phyloP scores from a whole-genome alignment of 1,139 yeast genomes.

The Pichia sp. region DNA sequence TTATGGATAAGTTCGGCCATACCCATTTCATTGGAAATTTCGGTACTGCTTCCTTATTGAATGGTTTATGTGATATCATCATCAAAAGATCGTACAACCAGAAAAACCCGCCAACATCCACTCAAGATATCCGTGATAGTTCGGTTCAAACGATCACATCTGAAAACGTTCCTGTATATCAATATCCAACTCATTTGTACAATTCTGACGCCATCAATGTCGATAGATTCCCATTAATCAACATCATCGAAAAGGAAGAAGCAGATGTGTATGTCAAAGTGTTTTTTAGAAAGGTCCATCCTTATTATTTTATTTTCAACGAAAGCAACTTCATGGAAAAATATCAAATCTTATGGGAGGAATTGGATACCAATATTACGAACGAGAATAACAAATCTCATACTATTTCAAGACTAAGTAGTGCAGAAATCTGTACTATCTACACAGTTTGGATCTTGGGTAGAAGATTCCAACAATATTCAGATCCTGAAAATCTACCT shows the following conservation, averaged over 20 bases:
- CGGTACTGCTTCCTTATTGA: slow-evolving; percentile 41
- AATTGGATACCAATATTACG: slow-evolving; percentile 18
- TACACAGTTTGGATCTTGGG: slow-evolving; percentile 45
- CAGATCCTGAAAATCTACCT: slow-evolving; percentile 26
- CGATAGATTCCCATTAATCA: slow-evolving; percentile 36
- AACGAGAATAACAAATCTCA: slow-evolving; percentile 14
- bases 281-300: slow-evolving; percentile 42
- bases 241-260: slow-evolving; percentile 32
- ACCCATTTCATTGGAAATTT: slow-evolving; percentile 42
- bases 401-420: slow-evolving; percentile 25
- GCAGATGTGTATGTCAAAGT: slow-evolving; percentile 36
- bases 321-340: slow-evolving; percentile 32
- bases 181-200: slow-evolving; percentile 33
- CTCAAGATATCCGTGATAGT: slow-evolving; percentile 32
- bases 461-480: slow-evolving; percentile 31
- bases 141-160: slow-evolving; percentile 34
- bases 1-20: slow-evolving; percentile 41
- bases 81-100: slow-evolving; percentile 35
- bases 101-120: slow-evolving; percentile 32
- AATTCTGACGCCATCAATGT: slow-evolving; percentile 31
- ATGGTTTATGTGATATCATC: slow-evolving; percentile 39
- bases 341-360: slow-evolving; percentile 39
- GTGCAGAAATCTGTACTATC: slow-evolving; percentile 39
- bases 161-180: slow-evolving; percentile 34
- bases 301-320: slow-evolving; percentile 40